These are phyloP conservation scores for Candida silvicultrix DNA, from an alignment of 805 yeast genomes.

Conservation along the genomic window DNA sequence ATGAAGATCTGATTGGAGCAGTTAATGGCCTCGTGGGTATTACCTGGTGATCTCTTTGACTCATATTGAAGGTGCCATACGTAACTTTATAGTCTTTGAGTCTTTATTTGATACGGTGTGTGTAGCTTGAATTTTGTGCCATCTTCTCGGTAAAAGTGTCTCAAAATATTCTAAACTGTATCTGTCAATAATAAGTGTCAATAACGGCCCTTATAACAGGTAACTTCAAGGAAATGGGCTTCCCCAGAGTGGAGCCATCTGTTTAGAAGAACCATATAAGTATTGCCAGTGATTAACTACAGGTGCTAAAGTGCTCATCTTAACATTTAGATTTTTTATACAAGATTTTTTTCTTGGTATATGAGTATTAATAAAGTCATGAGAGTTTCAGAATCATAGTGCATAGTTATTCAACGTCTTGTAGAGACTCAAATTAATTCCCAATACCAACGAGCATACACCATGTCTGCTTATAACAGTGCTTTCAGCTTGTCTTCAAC, in stretches of 20 bases:
- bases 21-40: neutral
- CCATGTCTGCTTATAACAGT: constrained; percentile 4
- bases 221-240: too few relatives aligned
- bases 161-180: neutral
- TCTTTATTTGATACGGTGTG: neutral
- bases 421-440: too few relatives aligned
- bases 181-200: neutral
- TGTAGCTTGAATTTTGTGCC: neutral
- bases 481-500: constrained; percentile 20
- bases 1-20: neutral
- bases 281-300: too few relatives aligned
- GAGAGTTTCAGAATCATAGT: too few relatives aligned
- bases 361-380: too few relatives aligned
- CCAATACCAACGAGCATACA: too few relatives aligned
- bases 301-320: too few relatives aligned
- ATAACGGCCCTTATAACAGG: neutral
- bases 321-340: too few relatives aligned
- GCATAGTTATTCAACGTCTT: too few relatives aligned
- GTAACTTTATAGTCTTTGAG: neutral
- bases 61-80: neutral
- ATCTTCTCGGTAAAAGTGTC: neutral
- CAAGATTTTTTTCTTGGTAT: too few relatives aligned
- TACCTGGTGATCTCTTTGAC: neutral
- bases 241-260: too few relatives aligned
- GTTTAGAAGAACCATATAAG: too few relatives aligned